phyloP scores from a whole-genome alignment of 441 rosid genomes.

The Aleurites moluccanus region DNA sequence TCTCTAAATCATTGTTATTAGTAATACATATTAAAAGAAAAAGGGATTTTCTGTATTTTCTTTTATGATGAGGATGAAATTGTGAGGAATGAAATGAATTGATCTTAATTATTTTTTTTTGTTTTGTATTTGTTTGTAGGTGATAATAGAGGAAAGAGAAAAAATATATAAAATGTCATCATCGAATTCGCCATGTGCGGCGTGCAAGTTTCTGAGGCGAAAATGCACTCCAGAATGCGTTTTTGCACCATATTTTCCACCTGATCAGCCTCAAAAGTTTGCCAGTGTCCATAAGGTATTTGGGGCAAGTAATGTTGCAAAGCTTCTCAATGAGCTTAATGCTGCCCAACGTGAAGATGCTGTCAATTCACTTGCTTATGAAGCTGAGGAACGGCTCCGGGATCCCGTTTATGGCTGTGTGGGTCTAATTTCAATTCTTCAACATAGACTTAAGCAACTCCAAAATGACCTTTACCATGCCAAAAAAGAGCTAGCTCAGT shows the following conservation, averaged over 20 bases:
- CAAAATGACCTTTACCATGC: slow-evolving; percentile 51
- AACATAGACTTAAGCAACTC: slow-evolving; percentile 50
- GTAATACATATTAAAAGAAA: too few species aligned
- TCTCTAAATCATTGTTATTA: neutral
- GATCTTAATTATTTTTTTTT: too few species aligned
- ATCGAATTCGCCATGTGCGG: slow-evolving; percentile 48
- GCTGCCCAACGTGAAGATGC: slow-evolving; percentile 70
- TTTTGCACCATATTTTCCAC: slow-evolving; percentile 88
- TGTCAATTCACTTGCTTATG: slow-evolving; percentile 68
- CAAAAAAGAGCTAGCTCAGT: slow-evolving; percentile 64
- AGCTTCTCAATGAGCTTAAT: slow-evolving; percentile 61
- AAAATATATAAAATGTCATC: neutral
- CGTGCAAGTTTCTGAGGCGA: slow-evolving; percentile 70
- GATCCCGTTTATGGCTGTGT: slow-evolving; percentile 87
- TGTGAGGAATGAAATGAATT: too few species aligned
- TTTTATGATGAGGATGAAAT: too few species aligned
- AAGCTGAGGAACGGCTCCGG: slow-evolving; percentile 66
- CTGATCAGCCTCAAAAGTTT: slow-evolving; percentile 71
- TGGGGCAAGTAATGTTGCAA: slow-evolving; percentile 80
- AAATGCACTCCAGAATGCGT: slow-evolving; percentile 87
- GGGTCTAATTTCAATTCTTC: slow-evolving; percentile 64
- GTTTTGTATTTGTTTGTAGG: neutral
- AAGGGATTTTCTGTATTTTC: too few species aligned
- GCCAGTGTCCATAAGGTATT: slow-evolving; percentile 70
- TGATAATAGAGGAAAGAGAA: neutral